Evolutionary conservation across 805 yeast species (phyloP), one percentile per base, ranked within the genome.

Genomic region (Candida orba): DNA sequence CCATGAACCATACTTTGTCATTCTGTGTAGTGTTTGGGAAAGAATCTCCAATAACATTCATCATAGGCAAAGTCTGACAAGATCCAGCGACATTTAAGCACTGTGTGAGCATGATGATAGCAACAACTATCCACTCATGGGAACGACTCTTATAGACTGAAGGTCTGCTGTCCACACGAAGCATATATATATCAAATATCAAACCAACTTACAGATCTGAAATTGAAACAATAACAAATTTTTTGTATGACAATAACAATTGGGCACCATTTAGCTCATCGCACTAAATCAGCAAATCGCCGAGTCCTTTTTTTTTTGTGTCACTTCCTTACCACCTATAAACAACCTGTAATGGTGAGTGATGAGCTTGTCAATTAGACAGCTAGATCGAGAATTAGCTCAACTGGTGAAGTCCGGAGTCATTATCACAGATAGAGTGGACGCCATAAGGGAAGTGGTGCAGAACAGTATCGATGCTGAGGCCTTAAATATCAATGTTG

Each of bases 1-100:
- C 88, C 69, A 79, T 71, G 56, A 78, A 76, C 93, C 95, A 81
- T 3, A 50, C 67, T 44, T 71, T 68, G 37, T 67, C 65, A 6
- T 50, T 49, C 8, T 45, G 39, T 0, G 57, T 48, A 2, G 67
- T 54, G 14, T 61, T 52, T 2, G 43, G n/a, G 31, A 72, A 66
- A 6, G 61, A 58, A 2, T 51, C 46, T 0, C 62, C 63, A 0
- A 71, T 50, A 6, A 56, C 55, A 37, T 64, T 56, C 65, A 66
- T 59, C 52, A 65, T 46, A 36, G 71, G 58, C 43, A 67, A 43
- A 27, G 66, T 49, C 45, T 70, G 73, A 2, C 67, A 59, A 1
- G 67, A 49, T 3, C 70, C 67, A 2, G 70, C 67, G 47, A 70
- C 75, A 39, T 67, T 67, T 17, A 70, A 47, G 4, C 67, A 43